These are phyloP conservation scores for Centaurea solstitialis DNA, from an alignment of 129 eudicot species.

Conservation along the genomic window DNA sequence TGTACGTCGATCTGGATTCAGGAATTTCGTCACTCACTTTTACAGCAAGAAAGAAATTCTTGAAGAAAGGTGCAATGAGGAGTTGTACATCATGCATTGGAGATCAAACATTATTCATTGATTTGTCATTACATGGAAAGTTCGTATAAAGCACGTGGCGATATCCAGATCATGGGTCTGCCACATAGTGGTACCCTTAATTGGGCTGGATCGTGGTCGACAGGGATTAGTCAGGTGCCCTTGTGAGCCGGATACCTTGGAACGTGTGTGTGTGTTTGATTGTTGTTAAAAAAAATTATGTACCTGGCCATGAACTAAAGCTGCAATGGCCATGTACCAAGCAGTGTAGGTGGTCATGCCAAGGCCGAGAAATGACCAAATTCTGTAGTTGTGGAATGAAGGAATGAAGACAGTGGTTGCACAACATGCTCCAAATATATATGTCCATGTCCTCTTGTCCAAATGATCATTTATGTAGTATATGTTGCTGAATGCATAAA, in stretches of 20 bases:
- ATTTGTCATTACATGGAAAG: too few species aligned
- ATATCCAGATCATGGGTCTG: too few species aligned
- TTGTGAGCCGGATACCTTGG: too few species aligned
- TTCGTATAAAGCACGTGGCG: too few species aligned
- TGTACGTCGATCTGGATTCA: not conserved
- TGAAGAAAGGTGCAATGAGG: not conserved
- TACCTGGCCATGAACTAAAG: constrained; percentile 90
- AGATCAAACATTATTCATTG: not conserved
- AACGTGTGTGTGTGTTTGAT: too few species aligned
- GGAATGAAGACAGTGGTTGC: constrained; percentile 98
- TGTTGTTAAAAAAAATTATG: too few species aligned
- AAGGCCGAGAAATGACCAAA: constrained; percentile 97
- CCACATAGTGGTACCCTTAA: too few species aligned
- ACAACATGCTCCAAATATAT: constrained; percentile 98
- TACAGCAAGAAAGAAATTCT: not conserved
- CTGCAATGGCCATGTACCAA: constrained; percentile 86
- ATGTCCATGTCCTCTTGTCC: constrained; percentile 99
- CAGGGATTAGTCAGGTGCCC: too few species aligned
- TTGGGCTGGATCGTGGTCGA: too few species aligned
- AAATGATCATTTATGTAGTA: constrained; percentile 88
- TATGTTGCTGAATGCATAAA: constrained; percentile 67
- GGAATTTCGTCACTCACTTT: not conserved
- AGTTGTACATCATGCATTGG: constrained; percentile 10
- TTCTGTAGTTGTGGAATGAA: constrained; percentile 93
- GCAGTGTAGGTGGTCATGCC: constrained; percentile 99